Evolutionary conservation across 2,329 filamentous ascomycete genomes (phyloP), one percentile per base, ranked within the genome.

Genomic region (Blastomyces parvus): DNA sequence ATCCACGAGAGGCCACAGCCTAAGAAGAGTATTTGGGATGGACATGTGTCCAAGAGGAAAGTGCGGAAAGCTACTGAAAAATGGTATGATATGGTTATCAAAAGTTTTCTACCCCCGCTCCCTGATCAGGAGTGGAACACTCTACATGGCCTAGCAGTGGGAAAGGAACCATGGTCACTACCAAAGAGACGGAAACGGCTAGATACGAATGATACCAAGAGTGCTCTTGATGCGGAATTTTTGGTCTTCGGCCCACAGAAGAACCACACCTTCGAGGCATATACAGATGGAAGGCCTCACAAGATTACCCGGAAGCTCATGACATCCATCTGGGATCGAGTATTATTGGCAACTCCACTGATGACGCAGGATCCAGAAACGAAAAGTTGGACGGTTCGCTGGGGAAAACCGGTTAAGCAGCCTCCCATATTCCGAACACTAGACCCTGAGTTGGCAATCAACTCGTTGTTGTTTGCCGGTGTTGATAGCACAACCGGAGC

Each of bases 291-390:
- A 8, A 73, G 77, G 42, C 77, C 77, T 17, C 77, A 78, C 64
- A 66, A 66, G 3, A 73, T 79, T 50, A 78, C 75, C 6, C 63
- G 69, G 22, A 72, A 76, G 14, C 72, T 78, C 57, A 76, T 80
- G 72, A 68, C 65, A 11, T 71, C 73, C 36, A 62, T 73, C 19
- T 78, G 76, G 76, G 69, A 69, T 53, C 74, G 71, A n/a, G 65
- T 77, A 30, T 73, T 71, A 42, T 66, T 65, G 48, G 55, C 75
- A 19, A 70, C 75, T 0, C 76, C 76, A 22, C 70, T 69, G 9
- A 68, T 70, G 62, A 62, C 62, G 19, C 71, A 67, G 67, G 67
- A 70, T 62, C 59, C 64, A 1, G 48, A 40, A 14, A 64, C 62
- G 2, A 60, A 70, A 13, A 73, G 69, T 63, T 68, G 65, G 61